phyloP scores from a whole-genome alignment of 805 yeast genomes.

The Yamadazyma ubonensis region DNA sequence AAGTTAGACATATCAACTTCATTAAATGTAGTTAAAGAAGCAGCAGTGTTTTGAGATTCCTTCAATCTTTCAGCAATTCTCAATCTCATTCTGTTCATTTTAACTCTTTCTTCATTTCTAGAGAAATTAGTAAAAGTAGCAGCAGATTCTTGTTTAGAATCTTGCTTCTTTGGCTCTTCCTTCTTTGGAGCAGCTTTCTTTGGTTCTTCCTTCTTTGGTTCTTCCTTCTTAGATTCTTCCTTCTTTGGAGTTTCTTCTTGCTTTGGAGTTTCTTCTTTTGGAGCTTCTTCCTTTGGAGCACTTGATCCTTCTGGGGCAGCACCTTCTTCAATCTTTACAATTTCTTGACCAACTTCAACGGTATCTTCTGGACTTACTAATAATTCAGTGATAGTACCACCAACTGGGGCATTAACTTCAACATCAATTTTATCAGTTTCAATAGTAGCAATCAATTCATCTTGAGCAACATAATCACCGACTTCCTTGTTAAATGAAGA shows the following conservation, averaged over 20 bases:
- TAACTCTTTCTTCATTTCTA: constrained; percentile 86
- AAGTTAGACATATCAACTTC: constrained; percentile 95
- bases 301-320: constrained; percentile 58
- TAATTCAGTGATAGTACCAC: constrained; percentile 86
- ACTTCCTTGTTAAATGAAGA: constrained; percentile 64
- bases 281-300: constrained; percentile 22
- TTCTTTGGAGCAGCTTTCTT: constrained; percentile 26
- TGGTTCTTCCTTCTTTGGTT: constrained; percentile 19
- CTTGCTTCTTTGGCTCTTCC: constrained; percentile 26
- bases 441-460: constrained; percentile 92
- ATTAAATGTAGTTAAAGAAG: constrained; percentile 95
- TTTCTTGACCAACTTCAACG: constrained; percentile 92
- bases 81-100: constrained; percentile 99
- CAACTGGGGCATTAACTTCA: constrained; percentile 90
- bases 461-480: constrained; percentile 84
- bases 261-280: constrained; percentile 31
- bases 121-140: constrained; percentile 51
- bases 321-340: constrained; percentile 82
- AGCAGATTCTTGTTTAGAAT: constrained; percentile 19
- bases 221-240: constrained; percentile 15
- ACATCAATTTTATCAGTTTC: constrained; percentile 98
- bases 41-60: constrained; percentile 99
- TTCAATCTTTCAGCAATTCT: constrained; percentile 98
- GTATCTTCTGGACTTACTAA: constrained; percentile 86
- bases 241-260: constrained; percentile 24